Conservation (phyloP, 192 early-diverging fungal genomes). For the Coemansia sp. region DNA sequence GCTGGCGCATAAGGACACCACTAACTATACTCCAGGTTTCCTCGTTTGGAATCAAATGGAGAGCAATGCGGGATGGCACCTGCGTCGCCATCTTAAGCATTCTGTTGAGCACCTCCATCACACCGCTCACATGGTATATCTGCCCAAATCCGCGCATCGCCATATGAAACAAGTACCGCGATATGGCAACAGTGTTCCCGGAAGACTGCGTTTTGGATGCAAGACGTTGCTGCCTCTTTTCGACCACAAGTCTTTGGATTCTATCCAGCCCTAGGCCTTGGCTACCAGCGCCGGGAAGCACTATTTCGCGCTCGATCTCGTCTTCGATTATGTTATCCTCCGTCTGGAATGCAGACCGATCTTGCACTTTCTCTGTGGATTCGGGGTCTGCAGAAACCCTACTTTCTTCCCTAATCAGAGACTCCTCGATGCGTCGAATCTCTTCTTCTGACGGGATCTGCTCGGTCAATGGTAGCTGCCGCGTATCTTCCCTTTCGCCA, state of each 20-base stretch:
- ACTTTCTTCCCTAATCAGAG: slow-evolving; percentile 11
- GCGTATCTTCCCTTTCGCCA: neutral
- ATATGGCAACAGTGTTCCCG: slow-evolving; percentile 11
- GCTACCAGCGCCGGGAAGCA: neutral
- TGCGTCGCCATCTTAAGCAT: slow-evolving; percentile 47
- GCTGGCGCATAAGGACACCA: slow-evolving; percentile 41
- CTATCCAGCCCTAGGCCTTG: slow-evolving; percentile 4
- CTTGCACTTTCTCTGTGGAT: neutral
- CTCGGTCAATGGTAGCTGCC: slow-evolving; percentile 8
- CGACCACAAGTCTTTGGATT: slow-evolving; percentile 28
- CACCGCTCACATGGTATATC: slow-evolving; percentile 46
- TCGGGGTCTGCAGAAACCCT: neutral
- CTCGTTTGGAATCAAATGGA: slow-evolving; percentile 42
- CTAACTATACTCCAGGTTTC: slow-evolving; percentile 50
- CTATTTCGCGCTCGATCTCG: slow-evolving; percentile 1
- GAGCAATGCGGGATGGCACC: slow-evolving; percentile 38
- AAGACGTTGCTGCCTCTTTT: slow-evolving; percentile 19
- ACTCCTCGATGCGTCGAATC: slow-evolving; percentile 37
- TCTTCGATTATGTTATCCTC: slow-evolving; percentile 1
- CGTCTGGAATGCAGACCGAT: no score
- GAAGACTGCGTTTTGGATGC: neutral
- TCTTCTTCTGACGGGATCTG: slow-evolving; percentile 43
- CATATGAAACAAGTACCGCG: slow-evolving; percentile 47
- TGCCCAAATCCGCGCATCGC: slow-evolving; percentile 53
- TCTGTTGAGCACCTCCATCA: slow-evolving; percentile 39